phyloP scores from a whole-genome alignment of 2,329 filamentous ascomycete genomes.

The Verticillium longisporum region DNA sequence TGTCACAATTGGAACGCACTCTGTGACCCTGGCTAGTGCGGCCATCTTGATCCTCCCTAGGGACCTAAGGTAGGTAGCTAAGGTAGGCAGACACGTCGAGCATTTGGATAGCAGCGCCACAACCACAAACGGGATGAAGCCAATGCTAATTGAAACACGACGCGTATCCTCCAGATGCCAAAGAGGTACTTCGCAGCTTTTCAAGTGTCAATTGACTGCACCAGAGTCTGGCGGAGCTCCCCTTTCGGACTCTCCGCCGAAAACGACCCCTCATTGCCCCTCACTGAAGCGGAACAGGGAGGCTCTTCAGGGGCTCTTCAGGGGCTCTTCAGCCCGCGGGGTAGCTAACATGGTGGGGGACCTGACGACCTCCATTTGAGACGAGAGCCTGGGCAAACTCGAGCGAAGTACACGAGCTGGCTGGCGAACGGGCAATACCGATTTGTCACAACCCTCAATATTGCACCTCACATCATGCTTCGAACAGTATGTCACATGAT shows the following conservation, averaged over 20 bases:
- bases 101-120: not conserved
- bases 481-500: no score
- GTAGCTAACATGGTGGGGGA: not conserved
- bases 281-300: not conserved
- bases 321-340: not conserved
- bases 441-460: no score
- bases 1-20: not conserved
- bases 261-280: not conserved
- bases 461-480: no score
- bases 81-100: no score
- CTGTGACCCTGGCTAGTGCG: not conserved
- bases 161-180: not conserved
- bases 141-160: not conserved
- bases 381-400: no score
- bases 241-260: not conserved
- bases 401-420: no score
- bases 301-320: not conserved
- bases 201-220: no score
- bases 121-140: not conserved
- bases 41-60: not conserved
- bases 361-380: not conserved
- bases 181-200: not conserved
- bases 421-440: no score
- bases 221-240: not conserved
- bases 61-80: no score